A percentile compares a stretch with the other conserved stretches of the same genome.
Evolutionary conservation across 768 basidiomycete species (phyloP).

Genomic region (Mycena polygramma): DNA sequence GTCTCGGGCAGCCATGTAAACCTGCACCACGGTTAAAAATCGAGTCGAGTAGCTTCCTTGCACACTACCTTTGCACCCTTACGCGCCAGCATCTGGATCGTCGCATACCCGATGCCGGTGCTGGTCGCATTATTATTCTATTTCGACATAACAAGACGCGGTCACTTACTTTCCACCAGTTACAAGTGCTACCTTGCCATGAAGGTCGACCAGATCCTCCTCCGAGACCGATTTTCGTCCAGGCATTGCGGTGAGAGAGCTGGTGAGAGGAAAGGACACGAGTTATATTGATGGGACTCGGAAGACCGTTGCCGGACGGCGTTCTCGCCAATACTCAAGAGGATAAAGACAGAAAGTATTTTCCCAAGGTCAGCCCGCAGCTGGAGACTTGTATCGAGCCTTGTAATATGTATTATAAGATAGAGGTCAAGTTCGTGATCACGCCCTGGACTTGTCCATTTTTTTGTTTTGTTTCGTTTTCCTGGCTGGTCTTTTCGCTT

Average conservation of each 20-base stretch:
- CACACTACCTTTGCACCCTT: slow-evolving; percentile 56
- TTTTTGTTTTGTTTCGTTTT: too few relatives aligned
- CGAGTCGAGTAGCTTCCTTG: not conserved
- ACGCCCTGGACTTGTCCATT: too few relatives aligned
- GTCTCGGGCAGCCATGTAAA: slow-evolving; percentile 50
- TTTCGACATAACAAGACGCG: not conserved
- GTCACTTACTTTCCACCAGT: slow-evolving; percentile 62
- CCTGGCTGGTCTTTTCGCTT: too few relatives aligned
- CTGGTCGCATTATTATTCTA: slow-evolving; percentile 35
- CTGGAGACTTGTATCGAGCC: too few relatives aligned
- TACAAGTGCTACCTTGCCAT: slow-evolving; percentile 61
- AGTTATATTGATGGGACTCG: not conserved
- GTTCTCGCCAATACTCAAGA: too few relatives aligned
- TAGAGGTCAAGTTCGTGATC: too few relatives aligned
- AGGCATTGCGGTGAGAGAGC: slow-evolving; percentile 18
- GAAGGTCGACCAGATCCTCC: slow-evolving; percentile 60
- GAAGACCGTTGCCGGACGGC: not conserved
- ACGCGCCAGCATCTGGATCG: slow-evolving; percentile 52
- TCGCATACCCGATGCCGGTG: slow-evolving; percentile 53
- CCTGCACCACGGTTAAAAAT: slow-evolving; percentile 11
- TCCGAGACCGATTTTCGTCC: slow-evolving; percentile 43
- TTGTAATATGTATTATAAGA: too few relatives aligned
- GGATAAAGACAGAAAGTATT: too few relatives aligned
- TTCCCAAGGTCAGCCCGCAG: too few relatives aligned
- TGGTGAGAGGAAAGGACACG: too few relatives aligned